phyloP scores from a whole-genome alignment of 164 flowering plant genomes.

The Houttuynia cordata region DNA sequence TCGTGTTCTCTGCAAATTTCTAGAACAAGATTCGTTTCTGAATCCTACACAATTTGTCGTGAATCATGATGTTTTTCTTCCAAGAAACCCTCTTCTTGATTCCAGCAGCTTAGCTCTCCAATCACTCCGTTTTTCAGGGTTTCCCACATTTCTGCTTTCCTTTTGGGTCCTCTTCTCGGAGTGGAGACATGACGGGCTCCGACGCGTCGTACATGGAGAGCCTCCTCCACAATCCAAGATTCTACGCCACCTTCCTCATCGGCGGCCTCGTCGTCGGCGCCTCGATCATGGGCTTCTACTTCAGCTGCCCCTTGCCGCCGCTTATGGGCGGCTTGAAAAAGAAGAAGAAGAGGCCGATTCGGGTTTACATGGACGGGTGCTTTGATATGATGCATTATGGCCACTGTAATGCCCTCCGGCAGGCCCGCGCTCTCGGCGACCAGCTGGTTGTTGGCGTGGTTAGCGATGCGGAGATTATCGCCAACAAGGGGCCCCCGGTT shows the following conservation, averaged over 20 bases:
- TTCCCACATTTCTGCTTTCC: not conserved
- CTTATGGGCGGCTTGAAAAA: conserved; percentile 1
- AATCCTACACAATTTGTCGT: too few relatives aligned
- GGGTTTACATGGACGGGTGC: conserved; percentile 99
- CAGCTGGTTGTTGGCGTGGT: conserved; percentile 90
- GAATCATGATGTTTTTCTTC: too few relatives aligned
- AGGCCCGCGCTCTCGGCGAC: conserved; percentile 92
- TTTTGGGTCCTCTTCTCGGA: not conserved
- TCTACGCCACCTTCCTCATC: conserved; percentile 33
- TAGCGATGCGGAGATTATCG: conserved; percentile 85
- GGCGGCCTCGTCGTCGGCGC: conserved; percentile 43
- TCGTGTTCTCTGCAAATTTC: too few relatives aligned
- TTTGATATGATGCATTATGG: conserved; percentile 99
- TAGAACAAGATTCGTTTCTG: too few relatives aligned
- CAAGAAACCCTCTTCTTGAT: too few relatives aligned
- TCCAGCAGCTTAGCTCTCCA: not conserved
- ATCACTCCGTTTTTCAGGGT: not conserved
- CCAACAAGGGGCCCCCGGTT: conserved; percentile 93
- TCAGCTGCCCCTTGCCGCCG: conserved; percentile 11
- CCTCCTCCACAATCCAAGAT: conserved; percentile 12
- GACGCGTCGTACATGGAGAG: conserved; percentile 6
- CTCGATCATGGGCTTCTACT: conserved; percentile 28
- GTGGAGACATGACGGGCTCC: not conserved
- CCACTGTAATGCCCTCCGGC: conserved; percentile 91
- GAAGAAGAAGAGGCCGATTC: conserved; percentile 43